These are phyloP conservation scores for Tulasnella sp. DNA, from an alignment of 768 basidiomycete genomes.

Conservation along the genomic window DNA sequence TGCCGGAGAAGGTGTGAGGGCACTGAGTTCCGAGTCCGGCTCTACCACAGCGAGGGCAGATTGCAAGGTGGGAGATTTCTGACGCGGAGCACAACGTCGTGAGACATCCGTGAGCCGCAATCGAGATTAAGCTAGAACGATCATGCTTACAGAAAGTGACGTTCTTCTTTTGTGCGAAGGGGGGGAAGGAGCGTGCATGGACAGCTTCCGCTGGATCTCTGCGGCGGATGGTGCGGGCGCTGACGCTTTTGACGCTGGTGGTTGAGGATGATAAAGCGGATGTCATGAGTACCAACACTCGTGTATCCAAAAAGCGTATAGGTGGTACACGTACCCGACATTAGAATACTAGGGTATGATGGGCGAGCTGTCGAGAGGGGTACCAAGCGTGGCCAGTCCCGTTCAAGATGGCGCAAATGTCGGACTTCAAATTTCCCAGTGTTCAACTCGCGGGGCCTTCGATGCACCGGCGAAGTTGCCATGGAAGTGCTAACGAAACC, in stretches of 20 bases:
- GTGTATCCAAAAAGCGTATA: too few relatives aligned
- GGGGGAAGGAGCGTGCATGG: slow-evolving; percentile 13
- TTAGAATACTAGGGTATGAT: too few relatives aligned
- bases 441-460: too few relatives aligned
- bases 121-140: slow-evolving; percentile 18
- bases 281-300: too few relatives aligned
- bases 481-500: too few relatives aligned
- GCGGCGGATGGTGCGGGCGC: slow-evolving; percentile 73
- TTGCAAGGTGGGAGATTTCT: slow-evolving; percentile 19
- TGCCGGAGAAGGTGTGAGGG: slow-evolving; percentile 28
- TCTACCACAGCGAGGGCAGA: slow-evolving; percentile 55
- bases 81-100: background rate
- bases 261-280: slow-evolving; percentile 14
- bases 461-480: too few relatives aligned
- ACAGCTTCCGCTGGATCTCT: slow-evolving; percentile 77
- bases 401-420: too few relatives aligned
- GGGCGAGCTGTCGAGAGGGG: too few relatives aligned
- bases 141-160: slow-evolving; percentile 12
- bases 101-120: slow-evolving; percentile 10
- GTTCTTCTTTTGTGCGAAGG: background rate
- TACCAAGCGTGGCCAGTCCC: too few relatives aligned
- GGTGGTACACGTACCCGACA: too few relatives aligned
- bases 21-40: slow-evolving; percentile 61
- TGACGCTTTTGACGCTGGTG: slow-evolving; percentile 21
- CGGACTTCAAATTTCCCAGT: too few relatives aligned